These are phyloP conservation scores for Kodamaea ohmeri DNA, from an alignment of 1,139 yeast genomes.

Conservation along the genomic window DNA sequence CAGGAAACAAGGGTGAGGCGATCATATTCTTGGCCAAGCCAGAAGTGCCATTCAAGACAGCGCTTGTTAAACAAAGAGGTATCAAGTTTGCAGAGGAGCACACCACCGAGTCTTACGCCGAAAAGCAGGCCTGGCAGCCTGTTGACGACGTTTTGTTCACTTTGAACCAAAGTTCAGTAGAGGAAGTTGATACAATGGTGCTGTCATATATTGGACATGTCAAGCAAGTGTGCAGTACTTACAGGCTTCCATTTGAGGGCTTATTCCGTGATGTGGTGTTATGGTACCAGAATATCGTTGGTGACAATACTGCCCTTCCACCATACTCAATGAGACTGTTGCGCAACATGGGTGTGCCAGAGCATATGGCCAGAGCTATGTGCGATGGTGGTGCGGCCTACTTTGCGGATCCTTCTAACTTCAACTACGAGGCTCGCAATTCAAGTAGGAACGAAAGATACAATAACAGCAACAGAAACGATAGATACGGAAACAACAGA, in stretches of 20 bases:
- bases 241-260: constrained; percentile 12
- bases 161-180: constrained; percentile 13
- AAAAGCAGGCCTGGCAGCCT: constrained; percentile 10
- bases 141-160: constrained; percentile 13
- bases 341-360: constrained; percentile 10
- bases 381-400: constrained; percentile 11
- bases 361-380: constrained; percentile 7
- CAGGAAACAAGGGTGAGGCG: constrained; percentile 76
- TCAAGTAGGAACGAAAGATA: constrained; percentile 8
- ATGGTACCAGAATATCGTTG: constrained; percentile 11
- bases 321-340: constrained; percentile 7
- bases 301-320: constrained; percentile 8
- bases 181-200: constrained; percentile 15
- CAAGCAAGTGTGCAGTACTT: constrained; percentile 9
- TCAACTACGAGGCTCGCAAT: constrained; percentile 5
- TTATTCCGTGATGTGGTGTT: constrained; percentile 11
- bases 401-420: constrained; percentile 11
- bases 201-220: constrained; percentile 11
- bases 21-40: constrained; percentile 46
- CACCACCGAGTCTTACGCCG: constrained; percentile 15
- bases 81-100: constrained; percentile 44
- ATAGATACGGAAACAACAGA: constrained; percentile 12
- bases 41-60: constrained; percentile 49
- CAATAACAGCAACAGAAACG: constrained; percentile 10
- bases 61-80: constrained; percentile 45